Conservation (phyloP, 192 early-diverging fungal genomes). For the Backusella luteola region DNA sequence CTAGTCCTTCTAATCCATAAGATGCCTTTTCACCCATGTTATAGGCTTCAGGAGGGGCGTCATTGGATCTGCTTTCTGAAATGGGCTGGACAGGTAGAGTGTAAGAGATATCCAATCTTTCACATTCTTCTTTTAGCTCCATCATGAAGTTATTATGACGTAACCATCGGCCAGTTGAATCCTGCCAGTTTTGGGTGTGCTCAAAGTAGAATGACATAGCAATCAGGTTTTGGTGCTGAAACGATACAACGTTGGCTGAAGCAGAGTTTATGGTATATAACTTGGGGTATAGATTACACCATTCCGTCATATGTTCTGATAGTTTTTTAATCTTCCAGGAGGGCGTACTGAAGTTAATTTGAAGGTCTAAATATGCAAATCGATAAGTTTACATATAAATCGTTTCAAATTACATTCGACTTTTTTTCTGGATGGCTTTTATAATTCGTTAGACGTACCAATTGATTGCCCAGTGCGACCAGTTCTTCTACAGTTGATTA, state of each 20-base stretch:
- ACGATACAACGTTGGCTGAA: constrained; percentile 56
- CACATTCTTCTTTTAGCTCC: constrained; percentile 59
- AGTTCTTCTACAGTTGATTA: constrained; percentile 76
- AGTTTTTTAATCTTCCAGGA: constrained; percentile 63
- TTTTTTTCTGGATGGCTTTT: background rate
- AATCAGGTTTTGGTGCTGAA: constrained; percentile 61
- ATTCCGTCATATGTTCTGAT: constrained; percentile 64
- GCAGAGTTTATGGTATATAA: constrained; percentile 50
- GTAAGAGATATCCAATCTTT: constrained; percentile 60
- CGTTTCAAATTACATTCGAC: background rate
- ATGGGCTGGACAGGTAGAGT: constrained; percentile 27
- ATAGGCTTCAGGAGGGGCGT: constrained; percentile 15
- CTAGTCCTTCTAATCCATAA: background rate
- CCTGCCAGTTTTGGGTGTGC: constrained; percentile 84
- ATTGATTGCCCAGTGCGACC: constrained; percentile 52
- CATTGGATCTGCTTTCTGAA: background rate
- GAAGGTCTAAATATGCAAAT: constrained; percentile 37
- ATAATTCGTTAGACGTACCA: constrained; percentile 28
- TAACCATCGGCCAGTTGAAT: constrained; percentile 54
- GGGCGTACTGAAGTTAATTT: constrained; percentile 73
- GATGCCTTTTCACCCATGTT: constrained; percentile 9
- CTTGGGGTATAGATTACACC: constrained; percentile 46
- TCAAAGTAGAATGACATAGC: constrained; percentile 65
- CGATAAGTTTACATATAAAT: background rate
- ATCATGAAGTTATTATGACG: constrained; percentile 68